Evolutionary conservation across 192 early-diverging fungal genomes (phyloP).

Genomic region (Funneliformis mosseae): DNA sequence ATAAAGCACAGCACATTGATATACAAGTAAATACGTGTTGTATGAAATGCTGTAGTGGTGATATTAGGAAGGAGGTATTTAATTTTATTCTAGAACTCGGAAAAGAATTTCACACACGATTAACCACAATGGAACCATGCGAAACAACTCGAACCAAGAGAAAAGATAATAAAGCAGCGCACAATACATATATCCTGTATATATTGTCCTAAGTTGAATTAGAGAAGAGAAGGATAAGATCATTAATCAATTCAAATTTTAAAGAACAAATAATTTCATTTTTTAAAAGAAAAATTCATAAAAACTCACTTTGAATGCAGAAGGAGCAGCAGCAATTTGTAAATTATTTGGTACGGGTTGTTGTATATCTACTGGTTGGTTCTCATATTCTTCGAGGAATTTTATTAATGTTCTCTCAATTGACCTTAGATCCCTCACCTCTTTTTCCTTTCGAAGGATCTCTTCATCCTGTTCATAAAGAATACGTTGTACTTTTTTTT

Average conservation of each 20-base stretch:
- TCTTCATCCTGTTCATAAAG: background rate
- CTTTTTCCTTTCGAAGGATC: background rate
- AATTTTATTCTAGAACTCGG: background rate
- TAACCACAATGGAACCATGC: background rate
- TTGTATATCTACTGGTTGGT: background rate
- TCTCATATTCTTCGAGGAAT: conserved; percentile 1
- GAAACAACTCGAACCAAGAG: background rate
- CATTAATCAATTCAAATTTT: background rate
- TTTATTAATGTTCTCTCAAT: background rate
- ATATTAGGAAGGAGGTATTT: background rate
- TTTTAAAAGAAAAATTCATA: background rate
- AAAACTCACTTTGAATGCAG: background rate
- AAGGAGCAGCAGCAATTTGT: background rate
- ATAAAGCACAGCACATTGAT: background rate
- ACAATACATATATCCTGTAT: conserved; percentile 1
- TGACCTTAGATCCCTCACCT: background rate
- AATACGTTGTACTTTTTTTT: background rate
- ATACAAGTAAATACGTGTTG: background rate
- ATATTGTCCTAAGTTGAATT: background rate
- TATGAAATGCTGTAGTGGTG: background rate
- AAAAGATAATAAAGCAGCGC: background rate
- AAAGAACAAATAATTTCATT: background rate
- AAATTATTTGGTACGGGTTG: background rate
- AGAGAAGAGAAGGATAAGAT: background rate
- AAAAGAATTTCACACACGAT: background rate